Evolutionary conservation across 768 basidiomycete species (phyloP).

Genomic region (Nidularia pulvinata): DNA sequence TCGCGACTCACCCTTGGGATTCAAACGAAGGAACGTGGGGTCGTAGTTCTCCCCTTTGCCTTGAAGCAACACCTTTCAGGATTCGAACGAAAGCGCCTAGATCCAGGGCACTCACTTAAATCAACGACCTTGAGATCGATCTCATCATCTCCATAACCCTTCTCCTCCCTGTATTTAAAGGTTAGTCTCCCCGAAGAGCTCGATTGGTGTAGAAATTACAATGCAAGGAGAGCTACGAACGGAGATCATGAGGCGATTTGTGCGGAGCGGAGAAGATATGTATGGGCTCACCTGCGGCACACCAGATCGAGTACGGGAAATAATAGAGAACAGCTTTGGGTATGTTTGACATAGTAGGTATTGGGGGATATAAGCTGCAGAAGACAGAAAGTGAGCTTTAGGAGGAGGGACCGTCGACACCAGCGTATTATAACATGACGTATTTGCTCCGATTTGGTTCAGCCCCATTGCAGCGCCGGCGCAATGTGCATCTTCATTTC

Average conservation of each 20-base stretch:
- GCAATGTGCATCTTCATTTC: too few species aligned
- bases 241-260: too few species aligned
- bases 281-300: slow-evolving; percentile 50
- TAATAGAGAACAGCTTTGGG: slow-evolving; percentile 87
- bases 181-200: too few species aligned
- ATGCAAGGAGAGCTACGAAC: slow-evolving; percentile 51
- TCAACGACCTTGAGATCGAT: slow-evolving; percentile 70
- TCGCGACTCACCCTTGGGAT: slow-evolving; percentile 67
- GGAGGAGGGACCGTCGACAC: neutral
- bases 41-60: slow-evolving; percentile 81
- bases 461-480: too few species aligned
- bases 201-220: too few species aligned
- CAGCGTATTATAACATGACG: slow-evolving; percentile 1
- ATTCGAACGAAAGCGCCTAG: neutral
- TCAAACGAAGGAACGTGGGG: slow-evolving; percentile 75
- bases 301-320: slow-evolving; percentile 60
- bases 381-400: neutral
- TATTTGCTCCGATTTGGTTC: neutral
- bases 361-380: neutral
- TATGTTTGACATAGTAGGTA: slow-evolving; percentile 28
- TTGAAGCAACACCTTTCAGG: slow-evolving; percentile 18
- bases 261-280: too few species aligned
- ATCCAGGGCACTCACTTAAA: slow-evolving; percentile 36
- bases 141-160: slow-evolving; percentile 83
- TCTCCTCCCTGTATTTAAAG: slow-evolving; percentile 52